Evolutionary conservation across 83 land plant genomes (phyloP), one percentile per base, ranked within the genome.

Genomic region (Picea abies): DNA sequence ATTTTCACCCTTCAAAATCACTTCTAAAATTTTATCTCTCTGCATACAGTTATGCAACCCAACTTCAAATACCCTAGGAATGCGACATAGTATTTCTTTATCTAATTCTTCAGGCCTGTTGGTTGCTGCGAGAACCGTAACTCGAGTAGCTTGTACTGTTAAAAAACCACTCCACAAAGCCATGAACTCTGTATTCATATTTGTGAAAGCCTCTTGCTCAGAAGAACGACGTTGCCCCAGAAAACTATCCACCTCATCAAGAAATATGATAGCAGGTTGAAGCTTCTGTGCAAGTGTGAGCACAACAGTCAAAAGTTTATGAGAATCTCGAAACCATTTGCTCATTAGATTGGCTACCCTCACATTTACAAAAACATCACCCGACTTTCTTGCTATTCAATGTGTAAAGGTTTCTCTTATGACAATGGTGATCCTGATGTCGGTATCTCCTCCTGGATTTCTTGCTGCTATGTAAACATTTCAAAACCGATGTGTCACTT

Each of bases 251-350:
- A 95, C 99, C 85, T 97, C 99, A 86, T 97, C 99, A 88, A 97
- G 89, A 81, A 97, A 97, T 29, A 97, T 95, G 23, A 97, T 97
- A 52, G 98, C 91, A 69, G 99, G 99, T 83, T 97, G 98, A 52
- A 97, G 96, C 63, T 97, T 97, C 78, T 96, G 83, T 19, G 99
- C 98, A 83, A 97, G 83, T 63, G 91, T 91, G 78, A 97, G 94
- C 4, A 97, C 92, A 76, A 97, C 99, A 82, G 95, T 88, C 73
- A 97, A 1, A 67, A 97, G 94, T 37, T 97, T 97, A 79, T 97
- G 98, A 0, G 98, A 96, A 84, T 97, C 99, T 47, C 99, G 97
- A 85, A 97, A 95, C 99, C 99, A 97, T 86, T 97, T 97, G 90
- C 98, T 92, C 98, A 97, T 96, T 80, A 97, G 78, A 80, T 90